phyloP scores from a whole-genome alignment of 495 filamentous ascomycete species.

The Xanthoparmelia taractica region DNA sequence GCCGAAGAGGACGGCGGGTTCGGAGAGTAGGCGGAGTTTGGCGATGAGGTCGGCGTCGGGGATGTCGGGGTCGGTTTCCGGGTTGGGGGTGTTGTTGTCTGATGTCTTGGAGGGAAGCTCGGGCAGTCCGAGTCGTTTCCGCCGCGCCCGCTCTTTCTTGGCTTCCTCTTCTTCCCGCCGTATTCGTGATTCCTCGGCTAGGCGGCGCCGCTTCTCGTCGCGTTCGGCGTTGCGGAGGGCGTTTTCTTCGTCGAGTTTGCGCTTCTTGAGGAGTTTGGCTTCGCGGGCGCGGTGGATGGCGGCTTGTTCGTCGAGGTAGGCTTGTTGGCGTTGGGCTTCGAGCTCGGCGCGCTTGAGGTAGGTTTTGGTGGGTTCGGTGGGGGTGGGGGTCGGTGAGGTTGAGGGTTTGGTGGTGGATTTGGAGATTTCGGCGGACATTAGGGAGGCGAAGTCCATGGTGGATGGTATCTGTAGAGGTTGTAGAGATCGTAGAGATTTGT shows the following conservation, averaged over 20 bases:
- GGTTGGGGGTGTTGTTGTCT: conserved; percentile 33
- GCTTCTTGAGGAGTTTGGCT: conserved; percentile 62
- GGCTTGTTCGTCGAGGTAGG: conserved; percentile 74
- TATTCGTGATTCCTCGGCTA: conserved; percentile 70
- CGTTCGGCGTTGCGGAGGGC: conserved; percentile 55
- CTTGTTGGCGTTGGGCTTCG: conserved; percentile 72
- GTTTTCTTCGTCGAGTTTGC: conserved; percentile 86
- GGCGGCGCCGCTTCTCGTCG: conserved; percentile 68
- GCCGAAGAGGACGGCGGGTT: conserved; percentile 73
- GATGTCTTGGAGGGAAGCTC: conserved; percentile 49
- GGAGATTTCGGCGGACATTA: conserved; percentile 85
- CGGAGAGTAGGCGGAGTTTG: conserved; percentile 60
- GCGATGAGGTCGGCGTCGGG: conserved; percentile 58
- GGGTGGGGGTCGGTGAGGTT: conserved; percentile 23
- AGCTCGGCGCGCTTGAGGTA: conserved; percentile 80
- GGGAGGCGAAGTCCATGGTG: conserved; percentile 85
- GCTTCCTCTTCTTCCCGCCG: conserved; percentile 65
- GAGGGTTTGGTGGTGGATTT: conserved; percentile 52
- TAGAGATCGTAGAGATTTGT: no score
- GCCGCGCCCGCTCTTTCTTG: conserved; percentile 45
- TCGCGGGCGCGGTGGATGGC: conserved; percentile 59
- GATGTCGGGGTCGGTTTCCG: conserved; percentile 56
- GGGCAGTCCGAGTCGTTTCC: conserved; percentile 58
- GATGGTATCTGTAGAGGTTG: background rate
- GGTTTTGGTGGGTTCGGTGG: conserved; percentile 52